A percentile compares a stretch with the other conserved stretches of the same genome.
phyloP scores from a whole-genome alignment of 305 asterid genomes.

The Solanum chacoense region DNA sequence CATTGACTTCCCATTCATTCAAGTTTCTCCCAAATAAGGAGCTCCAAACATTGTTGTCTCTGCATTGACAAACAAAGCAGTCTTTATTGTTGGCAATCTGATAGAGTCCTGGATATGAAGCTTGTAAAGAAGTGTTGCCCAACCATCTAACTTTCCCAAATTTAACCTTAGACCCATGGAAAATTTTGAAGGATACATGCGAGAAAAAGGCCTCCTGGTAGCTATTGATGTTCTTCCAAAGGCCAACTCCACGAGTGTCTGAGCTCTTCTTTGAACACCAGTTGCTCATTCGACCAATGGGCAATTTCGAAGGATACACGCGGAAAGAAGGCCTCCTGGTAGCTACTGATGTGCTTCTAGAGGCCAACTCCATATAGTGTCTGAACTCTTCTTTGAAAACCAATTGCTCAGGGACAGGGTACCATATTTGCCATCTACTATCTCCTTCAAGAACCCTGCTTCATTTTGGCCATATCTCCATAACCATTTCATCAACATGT shows the following conservation, averaged over 20 bases:
- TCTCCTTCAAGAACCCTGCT: neutral
- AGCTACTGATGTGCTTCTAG: neutral
- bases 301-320: neutral
- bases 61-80: neutral
- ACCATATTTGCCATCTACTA: neutral
- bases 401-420: neutral
- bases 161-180: neutral
- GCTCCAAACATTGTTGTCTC: neutral
- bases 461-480: neutral
- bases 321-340: neutral
- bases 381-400: neutral
- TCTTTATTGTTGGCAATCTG: neutral
- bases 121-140: neutral
- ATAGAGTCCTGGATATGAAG: neutral
- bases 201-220: neutral
- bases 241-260: neutral
- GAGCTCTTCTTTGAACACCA: neutral
- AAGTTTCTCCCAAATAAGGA: neutral
- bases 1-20: neutral
- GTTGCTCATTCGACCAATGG: neutral
- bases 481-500: neutral
- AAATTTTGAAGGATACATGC: neutral
- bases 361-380: neutral
- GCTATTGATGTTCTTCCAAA: neutral
- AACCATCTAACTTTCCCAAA: neutral